These are phyloP conservation scores for Fraxinus ornus DNA, from an alignment of 305 asterid species.

Conservation along the genomic window DNA sequence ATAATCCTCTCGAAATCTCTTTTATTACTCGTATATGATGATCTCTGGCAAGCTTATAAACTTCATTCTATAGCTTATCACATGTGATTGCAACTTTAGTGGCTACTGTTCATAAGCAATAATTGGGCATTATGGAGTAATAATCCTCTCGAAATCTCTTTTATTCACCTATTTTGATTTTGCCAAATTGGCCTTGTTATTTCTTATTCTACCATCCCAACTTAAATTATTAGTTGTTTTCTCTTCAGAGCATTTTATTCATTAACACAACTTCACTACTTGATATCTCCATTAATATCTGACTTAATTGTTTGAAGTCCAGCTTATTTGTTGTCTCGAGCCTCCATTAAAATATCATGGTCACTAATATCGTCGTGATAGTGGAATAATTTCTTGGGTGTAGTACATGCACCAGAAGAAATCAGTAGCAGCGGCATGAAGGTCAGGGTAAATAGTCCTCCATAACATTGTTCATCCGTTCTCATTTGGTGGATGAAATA, in stretches of 20 bases:
- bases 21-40: neutral
- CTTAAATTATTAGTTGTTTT: neutral
- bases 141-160: neutral
- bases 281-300: neutral
- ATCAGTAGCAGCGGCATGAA: neutral
- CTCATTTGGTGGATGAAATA: neutral
- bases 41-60: neutral
- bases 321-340: neutral
- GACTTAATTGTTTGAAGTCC: neutral
- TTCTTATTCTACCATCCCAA: neutral
- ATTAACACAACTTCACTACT: neutral
- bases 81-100: neutral
- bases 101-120: neutral
- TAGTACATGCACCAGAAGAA: neutral
- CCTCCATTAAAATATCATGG: neutral
- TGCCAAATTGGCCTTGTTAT: neutral
- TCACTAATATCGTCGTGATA: neutral
- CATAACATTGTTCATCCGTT: neutral
- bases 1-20: too few species aligned
- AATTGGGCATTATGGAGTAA: neutral
- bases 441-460: neutral
- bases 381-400: neutral
- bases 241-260: neutral
- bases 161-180: neutral
- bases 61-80: constrained; percentile 1